Evolutionary conservation across 129 eudicot genomes (phyloP), one percentile per base, ranked within the genome.

Genomic region (Saposhnikovia divaricata): DNA sequence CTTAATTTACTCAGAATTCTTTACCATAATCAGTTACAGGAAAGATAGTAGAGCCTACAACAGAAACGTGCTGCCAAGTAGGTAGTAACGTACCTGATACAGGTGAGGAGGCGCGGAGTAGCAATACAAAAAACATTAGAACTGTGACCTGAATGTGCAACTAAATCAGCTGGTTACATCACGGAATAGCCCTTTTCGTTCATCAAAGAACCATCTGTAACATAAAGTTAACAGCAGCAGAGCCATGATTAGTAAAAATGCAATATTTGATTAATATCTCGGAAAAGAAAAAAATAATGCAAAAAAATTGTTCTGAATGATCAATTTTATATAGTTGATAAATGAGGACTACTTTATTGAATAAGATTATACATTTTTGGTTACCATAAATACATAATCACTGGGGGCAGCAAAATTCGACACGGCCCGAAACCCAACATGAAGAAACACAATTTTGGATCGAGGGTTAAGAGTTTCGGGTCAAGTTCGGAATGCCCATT

Each of bases 171-270:
- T 86, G 77, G 93, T 84, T 81, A 86, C 90, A 75, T 87, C 93
- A 74, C 97, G 93, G 79, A 95, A 95, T 77, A 87, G 87, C 77
- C 90, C 89, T 81, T 89, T 90, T n/a, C 82, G 73, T 89, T 90
- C 95, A 85, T 95, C 98, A 79, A 88, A 95, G 61, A 95, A 89
- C 98, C 98, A 95, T 79, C 98, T 95, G 97, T 76, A 50, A 59
- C 39, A 50, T 18, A 63, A 79, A 75, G 40, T 34, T 25, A 37
- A 68, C 77, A 77, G 57, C 77, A 77, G 57, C 43, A 23, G 57
- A 69, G 19, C 78, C 77, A 66, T 14, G 40, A 76, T 37, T 69
- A 15, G 2, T 4, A 68, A 43, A n/a, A 14, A n/a, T 14, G 11
- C n/a, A 6, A 14, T 74, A 34, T 74, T 28, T 66, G 19, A 7